Conservation (phyloP, 129 eudicot species). For the Ambrosia artemisiifolia region DNA sequence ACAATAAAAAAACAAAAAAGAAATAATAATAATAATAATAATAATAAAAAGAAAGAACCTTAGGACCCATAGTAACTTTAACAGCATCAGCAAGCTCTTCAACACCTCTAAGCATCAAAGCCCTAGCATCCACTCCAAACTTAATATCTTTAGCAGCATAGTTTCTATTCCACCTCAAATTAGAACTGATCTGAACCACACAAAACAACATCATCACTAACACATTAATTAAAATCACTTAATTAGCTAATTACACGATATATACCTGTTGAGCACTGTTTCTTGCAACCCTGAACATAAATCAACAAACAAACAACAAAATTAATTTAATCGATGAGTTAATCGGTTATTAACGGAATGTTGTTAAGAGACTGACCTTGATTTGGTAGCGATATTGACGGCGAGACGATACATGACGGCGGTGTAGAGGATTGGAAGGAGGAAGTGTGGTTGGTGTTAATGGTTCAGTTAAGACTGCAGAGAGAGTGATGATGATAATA, state of each 20-base stretch:
- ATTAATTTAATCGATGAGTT: background rate
- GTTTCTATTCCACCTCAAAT: constrained; percentile 64
- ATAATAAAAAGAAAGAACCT: constrained; percentile 30
- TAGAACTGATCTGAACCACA: constrained; percentile 53
- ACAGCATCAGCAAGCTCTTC: constrained; percentile 98
- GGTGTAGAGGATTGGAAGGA: background rate
- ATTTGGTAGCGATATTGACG: constrained; percentile 48
- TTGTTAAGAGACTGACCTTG: constrained; percentile 24
- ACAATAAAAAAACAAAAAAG: background rate
- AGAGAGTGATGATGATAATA: background rate
- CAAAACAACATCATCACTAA: background rate
- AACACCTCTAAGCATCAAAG: constrained; percentile 84
- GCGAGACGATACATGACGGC: constrained; percentile 54
- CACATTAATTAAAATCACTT: background rate
- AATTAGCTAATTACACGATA: background rate
- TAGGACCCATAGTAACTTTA: constrained; percentile 90
- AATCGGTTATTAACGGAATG: background rate
- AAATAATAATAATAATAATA: background rate
- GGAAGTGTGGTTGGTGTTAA: background rate
- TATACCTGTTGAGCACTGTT: constrained; percentile 40
- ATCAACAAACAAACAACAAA: background rate
- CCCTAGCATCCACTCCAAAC: constrained; percentile 92
- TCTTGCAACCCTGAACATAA: constrained; percentile 34
- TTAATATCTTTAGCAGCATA: constrained; percentile 87
- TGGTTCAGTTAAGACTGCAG: constrained; percentile 1